Evolutionary conservation across 345 rosid genomes (phyloP), one percentile per base, ranked within the genome.

Genomic region (Bruguiera parviflora): DNA sequence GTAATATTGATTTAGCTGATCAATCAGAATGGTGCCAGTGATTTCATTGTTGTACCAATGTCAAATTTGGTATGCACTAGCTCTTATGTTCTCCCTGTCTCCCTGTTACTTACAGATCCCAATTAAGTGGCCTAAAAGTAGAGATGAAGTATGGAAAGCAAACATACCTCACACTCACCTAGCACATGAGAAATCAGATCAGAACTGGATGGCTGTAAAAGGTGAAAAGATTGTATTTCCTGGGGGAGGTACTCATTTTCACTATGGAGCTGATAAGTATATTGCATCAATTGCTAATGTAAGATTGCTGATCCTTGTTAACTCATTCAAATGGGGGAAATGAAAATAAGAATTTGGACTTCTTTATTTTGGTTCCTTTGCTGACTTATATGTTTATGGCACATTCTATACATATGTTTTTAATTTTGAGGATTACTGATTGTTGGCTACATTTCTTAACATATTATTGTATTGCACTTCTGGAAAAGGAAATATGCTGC

Each of bases 161-260:
- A 95, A 95, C 81, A 95, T 95, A 76, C 99, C 99, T 74, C 99
- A 95, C 75, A 95, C 97, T 63, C 99, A 92, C 83, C 97, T 95
- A 78, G 99, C 99, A 59, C 86, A 84, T 65, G 98, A 95, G 71
- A 95, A 95, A 79, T 95, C 99, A 82, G 98, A 92, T 73, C 99
- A 95, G 87, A 95, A 95, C 73, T 95, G 99, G 99, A 95, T 95
- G 99, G 92, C 89, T 84, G 98, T 87, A 1, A 89, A 90, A 89
- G 99, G 98, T 60, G 96, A 95, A 37, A 95, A 86, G 82, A 95
- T 95, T n/a, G 68, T 62, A 5, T 95, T 95, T 66, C 98, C 99
- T 0, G 99, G 99, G 28, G 99, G 99, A 63, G 99, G 99, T 58
- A 95, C 99, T 62, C 99, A 95, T 80, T 95, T 95, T 75, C 99